Conservation (phyloP, 257 asterid species). For the Solanum pinnatisectum region DNA sequence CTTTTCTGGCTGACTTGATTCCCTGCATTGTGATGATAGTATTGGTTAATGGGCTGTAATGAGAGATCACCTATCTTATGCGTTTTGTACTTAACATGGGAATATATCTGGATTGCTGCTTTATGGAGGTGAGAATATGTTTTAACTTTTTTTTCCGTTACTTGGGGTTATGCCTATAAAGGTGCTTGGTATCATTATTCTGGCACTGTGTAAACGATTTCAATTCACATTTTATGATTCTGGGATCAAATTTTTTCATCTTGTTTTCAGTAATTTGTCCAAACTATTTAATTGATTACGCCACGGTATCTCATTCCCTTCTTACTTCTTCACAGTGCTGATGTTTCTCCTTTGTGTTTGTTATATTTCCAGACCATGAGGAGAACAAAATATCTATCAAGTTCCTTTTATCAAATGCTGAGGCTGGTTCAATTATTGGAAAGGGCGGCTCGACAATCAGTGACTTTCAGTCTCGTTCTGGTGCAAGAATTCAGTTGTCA, state of each 20-base stretch:
- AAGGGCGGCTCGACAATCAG: slow-evolving; percentile 90
- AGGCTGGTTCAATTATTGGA: slow-evolving; percentile 97
- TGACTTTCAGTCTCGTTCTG: slow-evolving; percentile 85
- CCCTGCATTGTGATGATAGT: not conserved
- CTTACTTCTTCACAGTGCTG: not conserved
- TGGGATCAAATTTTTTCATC: not conserved
- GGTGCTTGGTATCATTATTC: not conserved
- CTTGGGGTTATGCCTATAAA: not conserved
- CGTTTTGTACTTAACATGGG: not conserved
- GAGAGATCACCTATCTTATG: not conserved
- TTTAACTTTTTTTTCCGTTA: not conserved
- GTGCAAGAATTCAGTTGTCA: slow-evolving; percentile 87
- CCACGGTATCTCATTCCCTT: not conserved
- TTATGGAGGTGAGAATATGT: not conserved
- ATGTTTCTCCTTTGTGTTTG: not conserved
- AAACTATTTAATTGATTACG: not conserved
- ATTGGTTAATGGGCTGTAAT: not conserved
- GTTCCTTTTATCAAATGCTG: slow-evolving; percentile 94
- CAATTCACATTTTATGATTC: not conserved
- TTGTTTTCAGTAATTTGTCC: not conserved
- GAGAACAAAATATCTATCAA: slow-evolving; percentile 68
- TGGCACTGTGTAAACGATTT: not conserved
- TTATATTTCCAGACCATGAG: slow-evolving; percentile 31
- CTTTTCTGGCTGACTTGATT: not conserved
- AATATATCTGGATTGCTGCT: not conserved